Percentiles rank a stretch among this genome's conserved stretches.
phyloP scores from a whole-genome alignment of 1,139 yeast genomes.

The Taphrina deformans region DNA sequence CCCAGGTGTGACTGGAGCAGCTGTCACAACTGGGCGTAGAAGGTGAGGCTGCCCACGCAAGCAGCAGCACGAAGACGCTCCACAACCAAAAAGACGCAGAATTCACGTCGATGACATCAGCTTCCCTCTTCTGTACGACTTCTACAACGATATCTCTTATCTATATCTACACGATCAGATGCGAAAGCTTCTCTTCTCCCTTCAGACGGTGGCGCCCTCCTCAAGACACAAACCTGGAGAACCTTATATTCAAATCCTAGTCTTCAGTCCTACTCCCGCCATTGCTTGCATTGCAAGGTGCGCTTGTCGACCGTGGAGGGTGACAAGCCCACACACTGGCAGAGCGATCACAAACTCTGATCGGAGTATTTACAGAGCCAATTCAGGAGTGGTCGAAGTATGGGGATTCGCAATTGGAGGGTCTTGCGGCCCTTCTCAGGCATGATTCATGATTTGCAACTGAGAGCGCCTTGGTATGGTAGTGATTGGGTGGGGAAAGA shows the following conservation, averaged over 20 bases:
- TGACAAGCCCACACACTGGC: too few species aligned
- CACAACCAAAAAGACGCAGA: not conserved
- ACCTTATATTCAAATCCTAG: not conserved
- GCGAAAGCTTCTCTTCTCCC: not conserved
- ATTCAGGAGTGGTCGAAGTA: too few species aligned
- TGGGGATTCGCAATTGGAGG: constrained; percentile 19
- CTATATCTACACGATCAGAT: not conserved
- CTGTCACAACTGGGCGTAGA: too few species aligned
- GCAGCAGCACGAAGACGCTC: too few species aligned
- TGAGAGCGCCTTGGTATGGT: constrained; percentile 63
- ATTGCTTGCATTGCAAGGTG: too few species aligned
- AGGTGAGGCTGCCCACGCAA: too few species aligned
- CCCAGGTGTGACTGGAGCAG: not conserved
- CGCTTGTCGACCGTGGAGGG: too few species aligned
- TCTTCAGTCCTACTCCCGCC: too few species aligned
- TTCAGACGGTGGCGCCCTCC: not conserved
- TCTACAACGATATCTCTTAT: not conserved
- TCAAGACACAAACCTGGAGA: not conserved
- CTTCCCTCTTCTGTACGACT: not conserved
- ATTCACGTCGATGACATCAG: not conserved
- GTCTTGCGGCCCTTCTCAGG: constrained; percentile 47
- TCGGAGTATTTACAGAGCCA: too few species aligned
- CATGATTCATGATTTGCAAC: constrained; percentile 56
- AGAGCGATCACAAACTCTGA: too few species aligned
- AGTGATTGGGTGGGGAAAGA: constrained; percentile 80